Evolutionary conservation across 2,329 filamentous ascomycete genomes (phyloP), one percentile per base, ranked within the genome.

Genomic region (Exophiala sp.): DNA sequence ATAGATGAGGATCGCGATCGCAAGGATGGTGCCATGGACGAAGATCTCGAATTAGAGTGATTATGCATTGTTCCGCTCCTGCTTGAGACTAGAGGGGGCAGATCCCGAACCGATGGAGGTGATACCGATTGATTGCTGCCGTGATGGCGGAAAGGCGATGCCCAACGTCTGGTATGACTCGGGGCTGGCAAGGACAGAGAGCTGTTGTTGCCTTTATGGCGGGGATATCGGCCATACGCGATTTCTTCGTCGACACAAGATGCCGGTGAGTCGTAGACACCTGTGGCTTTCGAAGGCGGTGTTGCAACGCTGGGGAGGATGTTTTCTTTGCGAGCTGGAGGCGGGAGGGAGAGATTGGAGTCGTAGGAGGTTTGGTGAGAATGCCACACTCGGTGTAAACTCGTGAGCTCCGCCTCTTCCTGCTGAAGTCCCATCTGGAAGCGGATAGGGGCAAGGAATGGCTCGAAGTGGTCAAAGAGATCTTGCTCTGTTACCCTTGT

Each of bases 371-470:
- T 47, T 32, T 57, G 53, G 40, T 60, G 59, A 61, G 66, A 67
- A 65, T 62, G 69, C 68, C 48, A 62, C 48, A 57, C 46, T 43
- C 55, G 32, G 38, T 59, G 53, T 35, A 43, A 38, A 52, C 73
- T 65, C 63, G 71, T 69, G 51, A 69, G 63, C 47, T 68, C 67
- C 22, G 65, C 64, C 52, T 73, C 72, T 66, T 79, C 76, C 62
- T 80, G 74, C 52, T 76, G 74, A 49, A 76, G 70, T 55, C 76
- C 73, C 16, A 73, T 65, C 59, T 80, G 68, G 38, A 75, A 60
- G 55, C 90, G 86, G 64, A 97, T 86, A 22, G 91, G 91, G 27
- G 82, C 82, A 38, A 98, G 79, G 77, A 97, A 97, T 35, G 80
- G 80, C 61, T 96, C 88, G 34, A 97, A 78, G 68, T 95, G 87